Evolutionary conservation across 495 filamentous ascomycete genomes (phyloP), one percentile per base, ranked within the genome.

Genomic region (Xylaria intraflava): DNA sequence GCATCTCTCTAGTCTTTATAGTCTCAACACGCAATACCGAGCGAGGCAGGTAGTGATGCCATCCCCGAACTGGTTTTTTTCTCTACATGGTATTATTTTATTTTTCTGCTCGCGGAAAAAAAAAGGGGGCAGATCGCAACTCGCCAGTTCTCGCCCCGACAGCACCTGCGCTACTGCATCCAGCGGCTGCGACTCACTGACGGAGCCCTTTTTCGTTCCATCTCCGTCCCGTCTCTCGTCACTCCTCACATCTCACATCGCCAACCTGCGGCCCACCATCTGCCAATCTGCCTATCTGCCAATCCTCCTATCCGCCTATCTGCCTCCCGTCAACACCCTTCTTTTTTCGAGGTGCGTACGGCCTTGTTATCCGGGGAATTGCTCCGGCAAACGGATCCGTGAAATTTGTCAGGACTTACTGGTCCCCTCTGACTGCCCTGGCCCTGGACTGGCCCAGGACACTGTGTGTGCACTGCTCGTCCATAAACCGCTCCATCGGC

Each of bases 401-500:
- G 31, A 33, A 4, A 4, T 29, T 29, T 29, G 9, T 29, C 27
- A 29, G 27, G 27, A 29, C 27, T 9, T 4, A 29, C 27, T 4
- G 27, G 9, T 9, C 27, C 4, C 4, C 4, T 9, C 9, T 4
- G 27, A 29, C 27, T 4, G 27, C 16, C 33, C 31, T 29, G 22
- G 36, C n/a, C 24, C 42, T 31, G 38, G 24, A 41, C 49, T 6
- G 22, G 11, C 39, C 33, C 33, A 31, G n/a, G 22, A 46, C 51
- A 53, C 51, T 53, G 51, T 53, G 51, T 53, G 51, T 53, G 43
- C 51, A 53, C 43, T 36, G 42, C 51, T 53, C 51, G 19, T 46
- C 51, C 42, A 53, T 29, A 22, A 38, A 40, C 41, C 41, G 33
- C 51, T 42, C 43, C 51, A 40, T 53, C 40, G 42, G 51, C 51